phyloP scores from a whole-genome alignment of 2,329 filamentous ascomycete genomes.

The Pestalotiopsis sp. region DNA sequence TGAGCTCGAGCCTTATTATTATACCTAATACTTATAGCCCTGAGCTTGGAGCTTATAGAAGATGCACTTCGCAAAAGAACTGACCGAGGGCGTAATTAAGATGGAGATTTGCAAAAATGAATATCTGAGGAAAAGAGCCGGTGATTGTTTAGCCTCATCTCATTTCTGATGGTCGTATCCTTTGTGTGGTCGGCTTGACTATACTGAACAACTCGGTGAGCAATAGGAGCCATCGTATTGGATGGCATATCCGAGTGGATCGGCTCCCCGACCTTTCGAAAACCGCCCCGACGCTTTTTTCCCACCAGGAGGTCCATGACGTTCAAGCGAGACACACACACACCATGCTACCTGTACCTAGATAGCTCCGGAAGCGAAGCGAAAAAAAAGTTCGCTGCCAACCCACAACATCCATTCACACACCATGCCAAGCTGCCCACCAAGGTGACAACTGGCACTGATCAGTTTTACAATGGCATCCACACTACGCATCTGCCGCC shows the following conservation, averaged over 20 bases:
- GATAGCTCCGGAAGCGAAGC: background rate
- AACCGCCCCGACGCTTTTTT: conserved; percentile 7
- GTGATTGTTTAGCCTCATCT: background rate
- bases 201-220: background rate
- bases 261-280: background rate
- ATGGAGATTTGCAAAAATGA: background rate
- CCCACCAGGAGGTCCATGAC: background rate
- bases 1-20: background rate
- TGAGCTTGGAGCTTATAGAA: background rate
- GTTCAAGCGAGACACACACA: conserved; percentile 1
- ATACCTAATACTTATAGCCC: background rate
- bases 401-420: background rate
- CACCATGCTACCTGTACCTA: background rate
- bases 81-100: background rate
- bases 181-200: background rate
- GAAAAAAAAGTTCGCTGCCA: background rate
- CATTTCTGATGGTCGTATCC: background rate
- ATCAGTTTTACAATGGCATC: conserved; percentile 5
- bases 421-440: conserved; percentile 1
- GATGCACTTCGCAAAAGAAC: background rate
- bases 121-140: background rate
- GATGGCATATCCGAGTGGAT: background rate
- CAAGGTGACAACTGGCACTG: background rate
- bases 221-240: background rate
- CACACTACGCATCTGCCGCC: conserved; percentile 3